Evolutionary conservation across 495 filamentous ascomycete species (phyloP).

Genomic region (Massariosphaeria phaeospora): DNA sequence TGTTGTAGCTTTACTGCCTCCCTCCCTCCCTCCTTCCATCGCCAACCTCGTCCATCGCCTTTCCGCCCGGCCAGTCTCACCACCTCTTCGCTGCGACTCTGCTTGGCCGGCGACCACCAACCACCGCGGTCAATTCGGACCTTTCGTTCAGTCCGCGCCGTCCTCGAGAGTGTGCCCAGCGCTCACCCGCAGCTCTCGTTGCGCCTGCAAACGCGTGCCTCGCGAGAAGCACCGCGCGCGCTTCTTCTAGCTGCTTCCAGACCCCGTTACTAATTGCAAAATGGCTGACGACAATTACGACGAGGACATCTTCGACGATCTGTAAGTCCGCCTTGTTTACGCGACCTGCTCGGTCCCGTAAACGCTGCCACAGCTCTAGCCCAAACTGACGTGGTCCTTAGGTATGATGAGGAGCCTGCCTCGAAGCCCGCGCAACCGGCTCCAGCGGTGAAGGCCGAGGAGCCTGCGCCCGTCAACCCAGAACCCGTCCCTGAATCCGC

Average conservation of each 20-base stretch:
- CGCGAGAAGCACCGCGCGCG: not conserved
- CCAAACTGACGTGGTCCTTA: conserved; percentile 36
- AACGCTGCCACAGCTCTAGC: not conserved
- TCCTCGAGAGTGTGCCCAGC: not conserved
- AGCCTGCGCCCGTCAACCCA: conserved; percentile 8
- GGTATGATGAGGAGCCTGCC: conserved; percentile 66
- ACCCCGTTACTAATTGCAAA: conserved; percentile 5
- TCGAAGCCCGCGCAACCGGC: conserved; percentile 32
- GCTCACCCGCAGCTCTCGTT: not conserved
- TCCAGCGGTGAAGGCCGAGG: conserved; percentile 1
- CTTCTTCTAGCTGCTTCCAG: conserved; percentile 8
- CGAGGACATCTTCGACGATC: conserved; percentile 96
- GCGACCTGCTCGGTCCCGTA: not conserved
- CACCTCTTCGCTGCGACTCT: not conserved
- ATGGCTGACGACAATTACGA: conserved; percentile 94
- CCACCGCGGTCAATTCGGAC: too few species aligned
- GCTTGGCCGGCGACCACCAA: too few species aligned
- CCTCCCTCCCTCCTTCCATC: not conserved
- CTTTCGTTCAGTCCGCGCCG: not conserved
- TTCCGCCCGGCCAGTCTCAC: not conserved
- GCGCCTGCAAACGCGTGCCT: conserved; percentile 2
- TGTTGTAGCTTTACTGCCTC: not conserved
- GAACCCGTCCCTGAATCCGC: not conserved
- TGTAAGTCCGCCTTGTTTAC: conserved; percentile 56
- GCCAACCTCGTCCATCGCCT: not conserved